Base-by-base conservation (phyloP, 2,329 filamentous ascomycete genomes). In the Ceratocystis diversiconidia region DNA sequence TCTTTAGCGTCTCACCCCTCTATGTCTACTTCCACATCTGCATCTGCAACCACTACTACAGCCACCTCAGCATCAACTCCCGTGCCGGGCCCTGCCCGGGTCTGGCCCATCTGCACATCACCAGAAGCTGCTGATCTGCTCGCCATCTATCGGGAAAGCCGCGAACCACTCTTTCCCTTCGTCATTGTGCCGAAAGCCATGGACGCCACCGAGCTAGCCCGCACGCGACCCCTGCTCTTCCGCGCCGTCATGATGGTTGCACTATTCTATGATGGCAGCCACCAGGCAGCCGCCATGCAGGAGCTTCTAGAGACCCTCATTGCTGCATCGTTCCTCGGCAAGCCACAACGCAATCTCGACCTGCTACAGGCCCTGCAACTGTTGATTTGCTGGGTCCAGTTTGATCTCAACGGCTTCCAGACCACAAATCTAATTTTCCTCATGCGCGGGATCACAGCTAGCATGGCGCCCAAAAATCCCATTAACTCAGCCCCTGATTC, bases 371-470 rank as follows among this genome's bases (percentile, higher is more conserved):
- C 74, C 0, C 66, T 81, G 63, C 73, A 78, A 70, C 69, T 82
- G 15, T 64, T 80, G 15, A 70, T 81, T 22, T 74, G 75, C 7
- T 82, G 79, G 79, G 63, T 59, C n/a, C 63, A 65, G 30, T 67
- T 63, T 50, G 61, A 75, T 46, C 71, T 81, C 61, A 79, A 78
- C 69, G 79, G 77, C 68, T 77, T 78, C 61, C 78, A 81, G 70
- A 72, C 80, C 46, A 79, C 76, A 0, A 81, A 80, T 63, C 66
- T 81, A 3, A 71, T 81, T 1, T 81, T 79, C 68, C 72, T 82
- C 62, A 75, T 77, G 4, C 72, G 79, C 10, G 55, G 62, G 1
- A 61, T 67, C 8, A 44, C 52, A 60, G 73, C 78, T 61, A 69
- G 71, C 0, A 70, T 71, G 48, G 68, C 69, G 2, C 25, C 70